Conservation (phyloP, 1,139 yeast genomes). For the Candida tetrigidarum region DNA sequence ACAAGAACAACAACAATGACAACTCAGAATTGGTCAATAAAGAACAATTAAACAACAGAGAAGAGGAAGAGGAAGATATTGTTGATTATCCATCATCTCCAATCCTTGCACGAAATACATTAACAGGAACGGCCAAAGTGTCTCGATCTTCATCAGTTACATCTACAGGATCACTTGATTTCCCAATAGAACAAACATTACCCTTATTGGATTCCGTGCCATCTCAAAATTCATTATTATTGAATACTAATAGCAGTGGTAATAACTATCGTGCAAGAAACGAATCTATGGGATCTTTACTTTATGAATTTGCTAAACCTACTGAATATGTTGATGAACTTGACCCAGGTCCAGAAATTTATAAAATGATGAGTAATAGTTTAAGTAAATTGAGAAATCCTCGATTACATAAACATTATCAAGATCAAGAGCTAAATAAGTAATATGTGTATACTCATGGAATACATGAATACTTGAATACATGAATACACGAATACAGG, state of each 20-base stretch:
- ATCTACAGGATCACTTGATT: conserved; percentile 18
- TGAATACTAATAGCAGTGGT: conserved; percentile 10
- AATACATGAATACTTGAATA: too few relatives aligned
- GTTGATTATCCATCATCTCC: conserved; percentile 20
- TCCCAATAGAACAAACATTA: conserved; percentile 41
- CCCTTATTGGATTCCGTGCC: conserved; percentile 34
- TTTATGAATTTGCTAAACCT: conserved; percentile 25
- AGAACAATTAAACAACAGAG: background rate
- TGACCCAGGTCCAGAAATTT: conserved; percentile 8
- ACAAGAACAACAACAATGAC: background rate
- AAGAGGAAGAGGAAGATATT: conserved; percentile 22
- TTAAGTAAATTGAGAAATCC: conserved; percentile 39
- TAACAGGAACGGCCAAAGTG: conserved; percentile 13
- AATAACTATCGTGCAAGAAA: conserved; percentile 7
- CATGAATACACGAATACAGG: too few relatives aligned
- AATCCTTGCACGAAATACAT: conserved; percentile 12
- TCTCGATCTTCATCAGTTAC: conserved; percentile 12
- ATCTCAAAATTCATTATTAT: conserved; percentile 32
- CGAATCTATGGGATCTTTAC: conserved; percentile 33
- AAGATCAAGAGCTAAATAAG: conserved; percentile 16
- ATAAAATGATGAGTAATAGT: conserved; percentile 21
- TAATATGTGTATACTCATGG: too few relatives aligned
- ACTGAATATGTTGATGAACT: conserved; percentile 13
- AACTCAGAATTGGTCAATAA: background rate
- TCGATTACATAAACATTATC: conserved; percentile 39